Percentiles rank a stretch among this genome's conserved stretches.
phyloP scores from a whole-genome alignment of 2,329 filamentous ascomycete genomes.

The Alternaria burnsii region DNA sequence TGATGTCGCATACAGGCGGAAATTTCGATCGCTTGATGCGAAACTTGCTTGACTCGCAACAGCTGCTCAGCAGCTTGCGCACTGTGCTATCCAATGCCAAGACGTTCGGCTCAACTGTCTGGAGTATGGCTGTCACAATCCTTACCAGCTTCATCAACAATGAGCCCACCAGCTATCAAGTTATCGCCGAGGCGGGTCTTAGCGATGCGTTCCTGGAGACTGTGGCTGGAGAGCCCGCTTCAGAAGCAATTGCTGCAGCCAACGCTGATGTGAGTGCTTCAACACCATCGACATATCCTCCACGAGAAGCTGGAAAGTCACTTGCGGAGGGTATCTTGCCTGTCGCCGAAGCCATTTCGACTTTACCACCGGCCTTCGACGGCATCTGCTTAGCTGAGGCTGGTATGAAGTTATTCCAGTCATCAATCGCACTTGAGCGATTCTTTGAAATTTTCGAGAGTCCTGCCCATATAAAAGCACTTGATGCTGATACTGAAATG shows the following conservation, averaged over 20 bases:
- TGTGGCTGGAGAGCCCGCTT: conserved; percentile 63
- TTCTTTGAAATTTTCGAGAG: conserved; percentile 98
- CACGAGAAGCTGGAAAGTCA: conserved; percentile 34
- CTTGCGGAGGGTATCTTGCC: conserved; percentile 79
- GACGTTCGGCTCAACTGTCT: conserved; percentile 89
- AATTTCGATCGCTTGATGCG: conserved; percentile 90
- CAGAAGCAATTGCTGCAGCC: conserved; percentile 29
- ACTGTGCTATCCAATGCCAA: conserved; percentile 81
- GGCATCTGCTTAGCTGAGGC: conserved; percentile 91
- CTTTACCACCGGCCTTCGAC: conserved; percentile 86
- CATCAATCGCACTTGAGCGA: conserved; percentile 80
- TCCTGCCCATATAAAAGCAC: conserved; percentile 82
- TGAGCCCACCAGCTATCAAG: conserved; percentile 95
- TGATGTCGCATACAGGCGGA: conserved; percentile 83
- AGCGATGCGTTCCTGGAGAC: conserved; percentile 86
- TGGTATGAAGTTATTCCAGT: conserved; percentile 86
- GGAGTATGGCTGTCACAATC: conserved; percentile 92
- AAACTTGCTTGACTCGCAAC: conserved; percentile 92
- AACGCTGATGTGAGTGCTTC: conserved; percentile 23
- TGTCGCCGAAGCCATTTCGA: conserved; percentile 86
- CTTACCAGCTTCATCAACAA: conserved; percentile 98
- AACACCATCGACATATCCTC: conserved; percentile 28
- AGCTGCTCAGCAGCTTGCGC: conserved; percentile 79
- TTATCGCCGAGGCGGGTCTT: conserved; percentile 92
- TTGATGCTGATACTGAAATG: conserved; percentile 78